Base-by-base conservation (phyloP, 345 rosid species). In the Linum usitatissimum region DNA sequence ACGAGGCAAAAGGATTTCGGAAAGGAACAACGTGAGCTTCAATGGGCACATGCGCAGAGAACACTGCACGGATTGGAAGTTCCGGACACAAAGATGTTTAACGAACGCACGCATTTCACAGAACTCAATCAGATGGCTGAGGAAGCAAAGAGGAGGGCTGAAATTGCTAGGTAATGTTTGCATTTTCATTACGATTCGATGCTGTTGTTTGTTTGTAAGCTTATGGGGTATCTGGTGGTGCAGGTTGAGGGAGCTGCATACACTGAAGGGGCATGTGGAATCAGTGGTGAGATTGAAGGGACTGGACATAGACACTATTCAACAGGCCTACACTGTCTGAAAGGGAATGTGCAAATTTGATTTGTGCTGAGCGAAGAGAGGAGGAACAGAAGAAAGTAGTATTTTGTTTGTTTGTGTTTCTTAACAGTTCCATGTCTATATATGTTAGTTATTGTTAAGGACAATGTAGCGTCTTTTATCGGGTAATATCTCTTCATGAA, bases 1-100 rank as follows among this genome's bases (percentile, higher is more conserved):
- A 90, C 99, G 28, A 90, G 92, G 81, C 86, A 93, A 77, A 93
- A 93, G 60, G 99, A 90, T 69, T 93, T 93, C 10, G 97, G 96
- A 10, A 93, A 86, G 81, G 99, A 93, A 62, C 96, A 93, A 68
- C 88, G 99, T 4, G 97, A 93, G 81, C 97, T 93, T 59, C 92
- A 93, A 51, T 93, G 97, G 99, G 99, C 99, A 8, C 97, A 93
- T 59, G 99, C 97, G 0, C 99, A 93, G 67, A 87, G 99, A 78
- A 90, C 99, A 9, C 70, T 93, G 70, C 99, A 90, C 70, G 99
- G 99, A 21, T 70, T 93, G 79, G 94, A 87, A 67, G 81, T 91
- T 67, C 96, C 99, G 3, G 96, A 93, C 78, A 79, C 92, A 64
- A 93, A 86, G 73, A 87, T 89, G 99, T 92, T 92, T 72, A 78